Conservation (phyloP, 257 asterid species). For the Leptodermis oblonga region DNA sequence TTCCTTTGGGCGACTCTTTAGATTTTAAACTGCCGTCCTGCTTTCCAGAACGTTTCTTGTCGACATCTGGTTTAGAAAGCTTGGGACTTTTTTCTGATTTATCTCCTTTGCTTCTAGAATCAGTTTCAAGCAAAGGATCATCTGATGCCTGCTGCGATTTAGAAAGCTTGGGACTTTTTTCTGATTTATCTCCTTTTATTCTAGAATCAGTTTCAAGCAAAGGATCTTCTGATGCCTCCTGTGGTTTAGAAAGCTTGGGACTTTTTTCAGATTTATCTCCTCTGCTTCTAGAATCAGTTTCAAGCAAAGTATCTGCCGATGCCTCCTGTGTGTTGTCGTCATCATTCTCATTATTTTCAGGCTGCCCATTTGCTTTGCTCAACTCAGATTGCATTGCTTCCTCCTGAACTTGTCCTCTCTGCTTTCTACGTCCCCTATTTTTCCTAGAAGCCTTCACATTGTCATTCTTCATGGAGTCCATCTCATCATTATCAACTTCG, state of each 20-base stretch:
- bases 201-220: conserved; percentile 15
- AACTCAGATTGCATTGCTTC: conserved; percentile 23
- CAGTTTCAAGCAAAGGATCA: conserved; percentile 13
- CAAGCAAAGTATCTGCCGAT: conserved; percentile 15
- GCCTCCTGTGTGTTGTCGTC: conserved; percentile 30
- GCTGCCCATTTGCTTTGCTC: conserved; percentile 19
- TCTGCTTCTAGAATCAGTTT: conserved; percentile 23
- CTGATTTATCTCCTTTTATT: conserved; percentile 32
- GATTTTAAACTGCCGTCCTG: conserved; percentile 47
- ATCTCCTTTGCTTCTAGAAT: conserved; percentile 30
- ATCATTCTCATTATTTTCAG: conserved; percentile 29
- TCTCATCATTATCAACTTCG: conserved; percentile 45
- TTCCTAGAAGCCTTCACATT: conserved; percentile 56
- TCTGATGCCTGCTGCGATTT: conserved; percentile 27
- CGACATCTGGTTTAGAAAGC: conserved; percentile 32
- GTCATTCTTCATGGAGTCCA: conserved; percentile 76
- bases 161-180: conserved; percentile 27
- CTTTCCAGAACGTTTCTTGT: conserved; percentile 46
- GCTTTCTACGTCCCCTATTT: conserved; percentile 66
- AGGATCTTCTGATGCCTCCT: conserved; percentile 25
- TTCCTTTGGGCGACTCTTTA: conserved; percentile 62
- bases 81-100: conserved; percentile 30
- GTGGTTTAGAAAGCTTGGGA: no score
- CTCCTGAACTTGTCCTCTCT: conserved; percentile 43
- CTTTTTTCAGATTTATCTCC: conserved; percentile 33